These are phyloP conservation scores for Pochonia chlamydosporia DNA, from an alignment of 2,329 filamentous ascomycete genomes.

Conservation along the genomic window DNA sequence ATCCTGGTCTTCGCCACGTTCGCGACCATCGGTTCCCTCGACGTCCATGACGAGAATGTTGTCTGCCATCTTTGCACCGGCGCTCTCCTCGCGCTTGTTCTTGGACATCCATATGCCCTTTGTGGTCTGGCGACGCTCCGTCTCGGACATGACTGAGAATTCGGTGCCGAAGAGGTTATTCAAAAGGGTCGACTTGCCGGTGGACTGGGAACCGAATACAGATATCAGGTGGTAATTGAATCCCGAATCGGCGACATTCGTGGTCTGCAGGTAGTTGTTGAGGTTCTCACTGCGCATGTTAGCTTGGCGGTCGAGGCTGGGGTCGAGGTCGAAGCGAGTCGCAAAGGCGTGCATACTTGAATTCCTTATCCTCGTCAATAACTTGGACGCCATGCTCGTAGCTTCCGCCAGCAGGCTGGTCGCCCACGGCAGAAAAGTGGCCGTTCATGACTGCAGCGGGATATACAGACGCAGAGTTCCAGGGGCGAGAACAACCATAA, in stretches of 20 bases:
- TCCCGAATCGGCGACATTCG: constrained; percentile 77
- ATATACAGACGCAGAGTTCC: constrained; percentile 4
- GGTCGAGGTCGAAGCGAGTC: not conserved
- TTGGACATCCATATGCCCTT: constrained; percentile 99
- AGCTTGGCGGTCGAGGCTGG: too few relatives aligned
- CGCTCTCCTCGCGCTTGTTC: constrained; percentile 65
- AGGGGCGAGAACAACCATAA: constrained; percentile 1
- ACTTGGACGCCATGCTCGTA: constrained; percentile 97
- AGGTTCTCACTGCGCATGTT: constrained; percentile 58
- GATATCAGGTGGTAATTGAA: constrained; percentile 99
- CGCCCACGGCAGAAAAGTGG: constrained; percentile 71
- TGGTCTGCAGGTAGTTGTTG: constrained; percentile 72
- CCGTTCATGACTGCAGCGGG: constrained; percentile 59
- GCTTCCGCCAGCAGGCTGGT: constrained; percentile 54
- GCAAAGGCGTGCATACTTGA: constrained; percentile 64
- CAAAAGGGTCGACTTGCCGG: constrained; percentile 93
- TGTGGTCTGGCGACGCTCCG: constrained; percentile 89
- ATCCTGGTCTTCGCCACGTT: constrained; percentile 95
- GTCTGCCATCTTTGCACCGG: constrained; percentile 69
- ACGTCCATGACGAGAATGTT: constrained; percentile 99
- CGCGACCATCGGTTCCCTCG: constrained; percentile 92
- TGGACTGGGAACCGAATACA: constrained; percentile 97
- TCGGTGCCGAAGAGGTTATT: constrained; percentile 94
- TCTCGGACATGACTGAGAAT: constrained; percentile 97
- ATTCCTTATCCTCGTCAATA: constrained; percentile 85